These are phyloP conservation scores for Boechera stricta DNA, from an alignment of 345 rosid genomes.

Conservation along the genomic window DNA sequence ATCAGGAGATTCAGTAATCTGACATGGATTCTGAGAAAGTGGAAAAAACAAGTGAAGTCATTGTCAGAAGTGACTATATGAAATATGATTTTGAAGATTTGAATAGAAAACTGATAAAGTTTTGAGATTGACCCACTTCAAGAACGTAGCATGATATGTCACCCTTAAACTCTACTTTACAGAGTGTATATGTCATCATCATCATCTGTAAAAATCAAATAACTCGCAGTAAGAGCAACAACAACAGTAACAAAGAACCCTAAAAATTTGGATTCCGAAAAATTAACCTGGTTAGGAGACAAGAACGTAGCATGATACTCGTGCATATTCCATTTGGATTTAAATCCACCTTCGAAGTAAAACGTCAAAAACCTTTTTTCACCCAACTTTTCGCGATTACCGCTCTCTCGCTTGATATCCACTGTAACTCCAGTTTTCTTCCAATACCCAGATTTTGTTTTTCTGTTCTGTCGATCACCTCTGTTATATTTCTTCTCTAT, in stretches of 20 bases:
- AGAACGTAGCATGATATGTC: too few relatives aligned
- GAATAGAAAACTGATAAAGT: not conserved
- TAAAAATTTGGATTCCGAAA: not conserved
- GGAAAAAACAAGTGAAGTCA: too few relatives aligned
- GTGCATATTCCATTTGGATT: constrained; percentile 43
- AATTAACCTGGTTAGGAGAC: constrained; percentile 9
- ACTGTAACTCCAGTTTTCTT: constrained; percentile 40
- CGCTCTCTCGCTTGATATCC: constrained; percentile 5
- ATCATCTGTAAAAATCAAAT: constrained; percentile 13
- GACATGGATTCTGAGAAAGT: not conserved
- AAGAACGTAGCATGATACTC: constrained; percentile 33
- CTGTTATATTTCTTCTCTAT: constrained; percentile 32
- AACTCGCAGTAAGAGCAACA: not conserved
- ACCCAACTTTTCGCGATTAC: constrained; percentile 41
- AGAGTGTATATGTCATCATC: constrained; percentile 32
- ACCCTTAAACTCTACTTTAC: constrained; percentile 46
- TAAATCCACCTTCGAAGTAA: constrained; percentile 13
- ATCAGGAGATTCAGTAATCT: not conserved
- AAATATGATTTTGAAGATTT: not conserved
- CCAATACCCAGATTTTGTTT: constrained; percentile 25
- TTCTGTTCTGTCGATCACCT: constrained; percentile 8
- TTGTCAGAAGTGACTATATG: too few relatives aligned
- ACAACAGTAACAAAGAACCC: not conserved
- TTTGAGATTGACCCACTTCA: not conserved
- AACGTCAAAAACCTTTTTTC: constrained; percentile 55